These are phyloP conservation scores for Prunus dulcis DNA, from an alignment of 306 rosid species.

Conservation along the genomic window DNA sequence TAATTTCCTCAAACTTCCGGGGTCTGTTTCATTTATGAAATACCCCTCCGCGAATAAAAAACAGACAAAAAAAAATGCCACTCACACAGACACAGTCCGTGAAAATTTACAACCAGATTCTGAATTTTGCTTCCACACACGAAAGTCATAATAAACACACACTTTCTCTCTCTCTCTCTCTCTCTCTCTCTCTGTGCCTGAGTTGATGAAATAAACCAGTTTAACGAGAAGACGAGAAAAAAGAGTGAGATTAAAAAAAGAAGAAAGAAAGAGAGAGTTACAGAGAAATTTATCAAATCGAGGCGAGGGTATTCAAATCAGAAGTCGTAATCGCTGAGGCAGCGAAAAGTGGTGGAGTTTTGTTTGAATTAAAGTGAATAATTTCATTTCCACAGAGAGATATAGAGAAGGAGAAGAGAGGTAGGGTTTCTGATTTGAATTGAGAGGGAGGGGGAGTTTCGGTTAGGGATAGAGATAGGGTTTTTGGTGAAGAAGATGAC, in stretches of 20 bases:
- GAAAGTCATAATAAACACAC: neutral
- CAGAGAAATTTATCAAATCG: conserved; percentile 30
- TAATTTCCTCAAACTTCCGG: neutral
- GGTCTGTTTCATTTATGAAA: neutral
- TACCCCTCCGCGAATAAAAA: conserved; percentile 12
- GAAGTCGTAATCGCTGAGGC: neutral
- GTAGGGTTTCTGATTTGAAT: conserved; percentile 14
- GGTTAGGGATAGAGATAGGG: conserved; percentile 1
- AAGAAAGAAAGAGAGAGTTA: neutral
- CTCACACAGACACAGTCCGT: neutral
- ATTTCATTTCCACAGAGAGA: neutral
- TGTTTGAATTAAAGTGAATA: conserved; percentile 5
- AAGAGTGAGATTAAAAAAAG: neutral
- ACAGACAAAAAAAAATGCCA: neutral
- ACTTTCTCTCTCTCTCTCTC: too few species aligned
- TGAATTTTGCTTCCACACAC: neutral
- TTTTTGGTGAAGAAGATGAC: conserved; percentile 49
- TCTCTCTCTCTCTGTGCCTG: neutral
- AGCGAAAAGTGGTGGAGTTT: conserved; percentile 2
- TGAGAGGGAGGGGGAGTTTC: neutral
- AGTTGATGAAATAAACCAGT: neutral
- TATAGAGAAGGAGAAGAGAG: neutral
- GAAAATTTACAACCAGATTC: neutral
- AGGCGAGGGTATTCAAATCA: conserved; percentile 19
- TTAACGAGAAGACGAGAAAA: neutral